Evolutionary conservation across 495 filamentous ascomycete genomes (phyloP).

Genomic region (Aspergillus hancockii): DNA sequence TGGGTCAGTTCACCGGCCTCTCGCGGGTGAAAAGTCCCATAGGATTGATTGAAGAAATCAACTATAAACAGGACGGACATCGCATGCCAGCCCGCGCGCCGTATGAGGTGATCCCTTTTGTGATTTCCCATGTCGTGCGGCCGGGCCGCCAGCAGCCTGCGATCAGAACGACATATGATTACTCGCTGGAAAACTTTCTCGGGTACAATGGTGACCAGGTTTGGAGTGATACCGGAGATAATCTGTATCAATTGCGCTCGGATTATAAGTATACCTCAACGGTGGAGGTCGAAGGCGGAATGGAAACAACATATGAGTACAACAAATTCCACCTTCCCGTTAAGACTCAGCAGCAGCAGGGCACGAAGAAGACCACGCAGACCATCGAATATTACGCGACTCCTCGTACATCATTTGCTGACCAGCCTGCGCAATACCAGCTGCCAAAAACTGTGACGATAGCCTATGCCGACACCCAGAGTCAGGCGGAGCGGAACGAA

Average conservation of each 20-base stretch:
- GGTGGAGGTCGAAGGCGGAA: conserved; percentile 3
- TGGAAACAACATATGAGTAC: neutral
- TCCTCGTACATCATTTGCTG: neutral
- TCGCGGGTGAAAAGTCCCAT: conserved; percentile 2
- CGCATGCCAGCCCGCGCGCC: neutral
- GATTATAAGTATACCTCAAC: conserved; percentile 5
- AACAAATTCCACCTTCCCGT: conserved; percentile 15
- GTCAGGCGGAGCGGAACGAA: neutral
- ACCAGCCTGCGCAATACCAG: conserved; percentile 12
- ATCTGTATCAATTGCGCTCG: conserved; percentile 2
- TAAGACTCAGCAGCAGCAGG: conserved; percentile 5
- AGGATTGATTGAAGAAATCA: neutral
- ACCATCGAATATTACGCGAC: neutral
- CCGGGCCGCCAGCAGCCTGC: conserved; percentile 2
- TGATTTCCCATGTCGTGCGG: conserved; percentile 6
- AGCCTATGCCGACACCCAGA: conserved; percentile 5
- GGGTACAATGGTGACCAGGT: conserved; percentile 1
- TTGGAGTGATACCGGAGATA: conserved; percentile 9
- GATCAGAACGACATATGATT: conserved; percentile 6
- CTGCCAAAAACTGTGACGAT: neutral
- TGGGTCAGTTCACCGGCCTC: neutral
- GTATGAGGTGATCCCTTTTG: conserved; percentile 4
- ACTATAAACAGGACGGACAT: neutral
- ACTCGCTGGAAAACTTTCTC: conserved; percentile 14
- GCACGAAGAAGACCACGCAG: conserved; percentile 4